Base-by-base conservation (phyloP, 148 eudicot species). In the Cornus suecica region DNA sequence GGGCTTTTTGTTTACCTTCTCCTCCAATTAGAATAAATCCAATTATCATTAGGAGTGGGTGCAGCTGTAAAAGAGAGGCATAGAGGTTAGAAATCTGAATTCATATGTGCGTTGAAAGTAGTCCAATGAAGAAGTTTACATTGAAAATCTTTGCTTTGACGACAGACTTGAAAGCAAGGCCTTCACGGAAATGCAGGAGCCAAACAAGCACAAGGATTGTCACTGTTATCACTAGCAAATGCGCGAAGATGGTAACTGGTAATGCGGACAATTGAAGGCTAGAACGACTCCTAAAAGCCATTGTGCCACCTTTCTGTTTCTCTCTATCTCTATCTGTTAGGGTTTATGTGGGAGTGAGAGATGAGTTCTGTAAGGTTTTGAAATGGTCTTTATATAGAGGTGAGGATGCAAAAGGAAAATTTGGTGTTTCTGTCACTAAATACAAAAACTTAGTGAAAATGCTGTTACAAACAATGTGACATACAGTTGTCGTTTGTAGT, bases 151-250 rank as follows among this genome's bases (percentile, higher is more conserved):
- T 85, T 15, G 63, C 54, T 71, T 86, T 86, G 42, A 65, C 51
- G 10, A 54, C 68, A 29, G 94, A 83, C 10, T 74, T 82, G 76
- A 88, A 88, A 65, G 91, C 83, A 37, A 90, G 79, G 69, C 94
- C 94, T 34, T 78, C 90, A 29, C 86, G 65, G 77, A 90, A 86
- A 74, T 86, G 84, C 28, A 88, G 76, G 30, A 90, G 83, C 94
- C 94, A 90, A 76, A 84, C 84, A 26, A 88, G 85, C 48, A 86
- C 78, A 56, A 90, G 73, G 42, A 66, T 78, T 2, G 74, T 61
- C 18, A 86, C 56, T 16, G 88, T 80, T 28, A 84, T 80, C 9
- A 77, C 86, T 65, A 83, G 14, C 78, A 88, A 62, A 80, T 90
- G 94, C 10, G 88, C 94, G 6, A 90, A 80, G 5, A 78, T 41